Base-by-base conservation (phyloP, 495 filamentous ascomycete species). In the Aspergillus diversus region DNA sequence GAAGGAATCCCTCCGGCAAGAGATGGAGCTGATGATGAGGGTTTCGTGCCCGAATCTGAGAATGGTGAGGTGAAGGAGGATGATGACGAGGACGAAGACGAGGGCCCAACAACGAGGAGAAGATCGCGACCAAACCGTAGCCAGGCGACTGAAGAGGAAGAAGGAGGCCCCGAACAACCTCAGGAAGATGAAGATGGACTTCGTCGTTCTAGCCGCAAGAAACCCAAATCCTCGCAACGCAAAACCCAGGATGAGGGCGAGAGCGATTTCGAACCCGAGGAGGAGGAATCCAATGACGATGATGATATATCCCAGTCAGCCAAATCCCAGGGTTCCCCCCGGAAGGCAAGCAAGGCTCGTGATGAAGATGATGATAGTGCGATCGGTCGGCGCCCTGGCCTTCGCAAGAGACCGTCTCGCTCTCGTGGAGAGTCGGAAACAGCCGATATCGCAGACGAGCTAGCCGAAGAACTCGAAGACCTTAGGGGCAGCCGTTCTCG, bases 241-340 rank as follows among this genome's bases (percentile, higher is more conserved):
- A 84, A 81, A 32, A 63, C 73, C 6, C 72, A 81, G 16, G 87
- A 93, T 61, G 89, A 90, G 21, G 21, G 21, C 15, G 92, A 89
- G 66, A 95, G 91, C 71, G 93, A 97, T 65, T 97, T 96, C 68
- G 92, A 97, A 67, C 92, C 92, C 7, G 84, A 83, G 7, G 86
- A 87, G 54, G 88, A 88, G 35, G 77, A 77, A 31, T 77, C 75
- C 1, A 79, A 85, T 58, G 85, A 89, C 56, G 92, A 88, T 43
- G 88, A 89, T 50, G 92, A 70, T 33, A 54, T 82, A 11, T 85
- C 83, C 2, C 81, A 80, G 27, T 83, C 83, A 12, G 84, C 77
- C 34, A 75, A 77, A 35, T 73, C 77, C 2, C 71, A 77, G 21
- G 72, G 58, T 33, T 78, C 80, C n/a, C 77, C 80, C 11, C 77